A percentile compares a stretch with the other conserved stretches of the same genome.
Conservation (phyloP, 2,329 filamentous ascomycete genomes). For the Penicillium brasilianum region DNA sequence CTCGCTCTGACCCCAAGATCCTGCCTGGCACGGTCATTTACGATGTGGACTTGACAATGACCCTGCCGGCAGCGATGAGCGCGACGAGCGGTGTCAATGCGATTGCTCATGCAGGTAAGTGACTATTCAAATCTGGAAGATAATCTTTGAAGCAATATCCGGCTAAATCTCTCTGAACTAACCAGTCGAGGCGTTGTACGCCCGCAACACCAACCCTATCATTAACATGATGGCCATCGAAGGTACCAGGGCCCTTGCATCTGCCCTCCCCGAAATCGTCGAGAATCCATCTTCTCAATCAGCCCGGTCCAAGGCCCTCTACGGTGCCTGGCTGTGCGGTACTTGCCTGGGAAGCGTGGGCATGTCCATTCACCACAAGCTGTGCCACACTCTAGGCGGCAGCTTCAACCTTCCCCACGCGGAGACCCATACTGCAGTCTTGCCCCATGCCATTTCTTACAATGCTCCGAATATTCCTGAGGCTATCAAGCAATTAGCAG, state of each 20-base stretch:
- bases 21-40: constrained; percentile 67
- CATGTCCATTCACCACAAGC: constrained; percentile 71
- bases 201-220: constrained; percentile 65
- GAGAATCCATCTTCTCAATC: constrained; percentile 50
- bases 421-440: constrained; percentile 67
- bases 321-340: constrained; percentile 70
- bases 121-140: background rate
- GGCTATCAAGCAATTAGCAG: constrained; percentile 59
- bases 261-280: constrained; percentile 59
- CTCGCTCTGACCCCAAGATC: constrained; percentile 62
- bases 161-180: background rate
- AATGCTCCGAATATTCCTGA: constrained; percentile 62
- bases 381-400: constrained; percentile 69
- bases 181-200: constrained; percentile 66
- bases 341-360: constrained; percentile 63
- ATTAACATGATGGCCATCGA: constrained; percentile 63
- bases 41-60: constrained; percentile 67
- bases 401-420: constrained; percentile 68
- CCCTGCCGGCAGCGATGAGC: constrained; percentile 58
- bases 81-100: constrained; percentile 68
- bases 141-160: background rate
- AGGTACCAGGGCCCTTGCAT: constrained; percentile 60
- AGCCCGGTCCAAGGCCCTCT: constrained; percentile 60
- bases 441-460: constrained; percentile 68
- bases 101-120: constrained; percentile 64